phyloP scores from a whole-genome alignment of 352 stramenopile species.

The Globisporangium polare region DNA sequence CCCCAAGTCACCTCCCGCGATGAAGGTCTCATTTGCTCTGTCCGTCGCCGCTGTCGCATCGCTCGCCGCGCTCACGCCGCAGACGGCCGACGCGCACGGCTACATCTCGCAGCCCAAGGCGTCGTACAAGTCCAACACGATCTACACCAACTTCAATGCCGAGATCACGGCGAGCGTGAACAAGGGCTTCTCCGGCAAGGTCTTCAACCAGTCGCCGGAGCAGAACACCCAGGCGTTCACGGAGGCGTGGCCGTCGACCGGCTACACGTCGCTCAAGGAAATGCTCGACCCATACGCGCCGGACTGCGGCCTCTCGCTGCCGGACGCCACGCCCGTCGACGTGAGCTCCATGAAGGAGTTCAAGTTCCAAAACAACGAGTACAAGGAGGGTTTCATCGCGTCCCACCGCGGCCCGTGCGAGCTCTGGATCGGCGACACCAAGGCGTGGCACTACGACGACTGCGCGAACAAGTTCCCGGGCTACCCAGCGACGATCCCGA shows the following conservation, averaged over 20 bases:
- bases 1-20: background rate
- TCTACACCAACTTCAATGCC: conserved; percentile 25
- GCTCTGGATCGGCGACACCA: conserved; percentile 35
- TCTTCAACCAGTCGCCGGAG: conserved; percentile 16
- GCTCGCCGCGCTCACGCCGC: background rate
- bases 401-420: conserved; percentile 52
- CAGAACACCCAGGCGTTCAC: conserved; percentile 15
- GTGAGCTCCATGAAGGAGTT: conserved; percentile 32
- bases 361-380: conserved; percentile 46
- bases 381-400: conserved; percentile 31
- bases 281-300: conserved; percentile 30
- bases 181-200: conserved; percentile 5
- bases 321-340: conserved; percentile 24
- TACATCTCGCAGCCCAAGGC: conserved; percentile 24
- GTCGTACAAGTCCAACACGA: conserved; percentile 17
- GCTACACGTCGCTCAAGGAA: conserved; percentile 12
- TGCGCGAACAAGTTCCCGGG: conserved; percentile 29
- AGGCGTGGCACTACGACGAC: conserved; percentile 33
- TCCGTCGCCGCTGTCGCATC: background rate
- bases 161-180: conserved; percentile 24
- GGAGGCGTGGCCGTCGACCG: conserved; percentile 1
- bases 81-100: conserved; percentile 18
- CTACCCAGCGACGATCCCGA: conserved; percentile 44
- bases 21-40: background rate
- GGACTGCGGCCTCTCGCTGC: conserved; percentile 24